Evolutionary conservation across 176 grass and related monocot species (phyloP), one percentile per base, ranked within the genome.

Genomic region (Ananas comosus): DNA sequence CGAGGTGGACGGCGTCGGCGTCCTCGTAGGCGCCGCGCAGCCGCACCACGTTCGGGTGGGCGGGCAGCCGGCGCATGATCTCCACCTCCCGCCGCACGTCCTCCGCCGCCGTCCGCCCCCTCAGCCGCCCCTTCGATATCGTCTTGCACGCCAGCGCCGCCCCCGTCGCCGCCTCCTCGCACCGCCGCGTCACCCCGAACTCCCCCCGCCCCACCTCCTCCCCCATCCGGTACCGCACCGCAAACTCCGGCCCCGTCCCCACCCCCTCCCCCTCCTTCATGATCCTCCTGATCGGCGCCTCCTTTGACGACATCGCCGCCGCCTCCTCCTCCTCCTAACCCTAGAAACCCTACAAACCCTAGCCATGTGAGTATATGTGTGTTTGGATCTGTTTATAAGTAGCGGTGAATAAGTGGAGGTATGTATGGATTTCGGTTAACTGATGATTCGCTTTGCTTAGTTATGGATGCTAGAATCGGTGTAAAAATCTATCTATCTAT

Each of bases 61-160:
- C 76, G 13, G 85, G 85, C 69, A 96, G 48, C 51, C 71, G 57
- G 3, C 75, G 67, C 70, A 82, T 73, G 79, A 96, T 89, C 64
- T 88, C 78, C 61, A 91, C 83, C 76, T 91, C 88, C 22, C 88
- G 83, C 64, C 83, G 75, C 70, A 91, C 92, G 73, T 89, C 88
- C 10, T 64, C 85, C 8, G 70, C 85, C 71, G 91, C 92, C 9
- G 71, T 66, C 47, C 19, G 50, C 5, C 68, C 75, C 13, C 85
- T 82, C 22, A 96, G 83, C 23, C 82, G 75, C 65, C 64, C 68
- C 72, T 85, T 79, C 10, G 80, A 73, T 79, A 96, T 78, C 7
- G 88, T 77, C 85, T 96, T 96, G 92, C 92, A 96, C 33, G 92
- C 92, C 69, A 86, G 77, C 13, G 71, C 54, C 72, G 81, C 85